phyloP scores from a whole-genome alignment of 371 early-diverging fungal species.

The Lichtheimia hyalospora region DNA sequence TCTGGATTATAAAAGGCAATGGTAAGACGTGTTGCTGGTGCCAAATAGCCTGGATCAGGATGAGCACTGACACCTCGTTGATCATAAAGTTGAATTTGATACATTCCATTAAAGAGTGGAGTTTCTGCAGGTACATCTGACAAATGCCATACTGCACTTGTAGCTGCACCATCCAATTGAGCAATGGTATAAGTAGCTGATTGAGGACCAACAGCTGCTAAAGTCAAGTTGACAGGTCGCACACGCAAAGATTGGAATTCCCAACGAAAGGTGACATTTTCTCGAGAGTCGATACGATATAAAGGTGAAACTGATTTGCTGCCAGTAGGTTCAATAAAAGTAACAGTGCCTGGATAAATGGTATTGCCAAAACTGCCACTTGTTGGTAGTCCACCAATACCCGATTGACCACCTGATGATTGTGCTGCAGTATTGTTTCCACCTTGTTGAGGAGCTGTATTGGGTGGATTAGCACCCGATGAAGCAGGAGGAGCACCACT shows the following conservation, averaged over 20 bases:
- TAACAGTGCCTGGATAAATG: constrained; percentile 33
- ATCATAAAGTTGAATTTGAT: constrained; percentile 46
- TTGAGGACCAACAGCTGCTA: constrained; percentile 46
- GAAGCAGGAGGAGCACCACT: background rate
- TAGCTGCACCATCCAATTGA: constrained; percentile 33
- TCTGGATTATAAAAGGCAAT: constrained; percentile 47
- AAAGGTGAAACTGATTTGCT: constrained; percentile 46
- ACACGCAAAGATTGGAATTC: constrained; percentile 36
- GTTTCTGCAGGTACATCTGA: constrained; percentile 36
- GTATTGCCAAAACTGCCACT: constrained; percentile 40
- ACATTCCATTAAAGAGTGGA: constrained; percentile 46
- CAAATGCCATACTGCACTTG: constrained; percentile 47
- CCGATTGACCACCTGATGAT: constrained; percentile 9
- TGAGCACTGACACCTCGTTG: constrained; percentile 43
- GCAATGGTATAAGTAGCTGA: constrained; percentile 41
- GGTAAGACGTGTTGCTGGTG: constrained; percentile 29
- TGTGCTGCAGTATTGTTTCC: constrained; percentile 2
- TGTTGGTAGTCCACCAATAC: constrained; percentile 32
- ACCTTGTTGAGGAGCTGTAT: constrained; percentile 4
- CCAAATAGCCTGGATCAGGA: constrained; percentile 38
- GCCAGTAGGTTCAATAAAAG: constrained; percentile 39
- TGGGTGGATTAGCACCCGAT: background rate
- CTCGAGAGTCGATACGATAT: constrained; percentile 34
- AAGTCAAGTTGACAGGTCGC: constrained; percentile 39
- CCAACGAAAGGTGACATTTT: constrained; percentile 52